These are phyloP conservation scores for Globisporangium perplexum DNA, from an alignment of 352 stramenopile species.

Conservation along the genomic window DNA sequence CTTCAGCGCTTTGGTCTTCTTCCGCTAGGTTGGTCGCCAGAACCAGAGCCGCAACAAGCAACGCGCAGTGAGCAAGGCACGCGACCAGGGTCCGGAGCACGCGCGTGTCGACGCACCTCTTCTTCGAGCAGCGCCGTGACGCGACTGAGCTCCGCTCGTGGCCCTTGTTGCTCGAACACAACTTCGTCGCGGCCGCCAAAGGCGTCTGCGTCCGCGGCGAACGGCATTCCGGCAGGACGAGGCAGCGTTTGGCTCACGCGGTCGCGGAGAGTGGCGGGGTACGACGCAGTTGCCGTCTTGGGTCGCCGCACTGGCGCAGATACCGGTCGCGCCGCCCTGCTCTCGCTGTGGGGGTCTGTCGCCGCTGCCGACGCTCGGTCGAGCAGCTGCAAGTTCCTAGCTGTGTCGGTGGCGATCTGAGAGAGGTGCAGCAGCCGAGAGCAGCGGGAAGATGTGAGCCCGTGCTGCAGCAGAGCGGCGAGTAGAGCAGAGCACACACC, in stretches of 20 bases:
- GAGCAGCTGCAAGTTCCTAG: constrained; percentile 20
- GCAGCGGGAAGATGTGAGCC: neutral
- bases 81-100: too few relatives aligned
- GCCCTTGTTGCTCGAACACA: constrained; percentile 3
- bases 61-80: neutral
- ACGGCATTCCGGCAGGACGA: neutral
- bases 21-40: constrained; percentile 16
- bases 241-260: constrained; percentile 27
- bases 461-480: too few relatives aligned
- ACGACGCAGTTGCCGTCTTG: constrained; percentile 30
- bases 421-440: neutral
- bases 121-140: constrained; percentile 19
- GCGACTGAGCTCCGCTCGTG: constrained; percentile 2
- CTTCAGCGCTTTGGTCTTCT: constrained; percentile 38
- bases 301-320: constrained; percentile 64
- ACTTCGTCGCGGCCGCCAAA: constrained; percentile 5
- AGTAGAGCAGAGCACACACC: constrained; percentile 17
- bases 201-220: neutral
- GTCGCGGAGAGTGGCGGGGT: constrained; percentile 47
- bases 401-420: constrained; percentile 43
- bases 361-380: neutral
- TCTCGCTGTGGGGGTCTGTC: neutral
- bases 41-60: too few relatives aligned
- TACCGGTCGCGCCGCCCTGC: constrained; percentile 30
- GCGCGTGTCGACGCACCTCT: constrained; percentile 16